Base-by-base conservation (phyloP, 2,329 filamentous ascomycete genomes). In the Colletotrichum echinochloae region DNA sequence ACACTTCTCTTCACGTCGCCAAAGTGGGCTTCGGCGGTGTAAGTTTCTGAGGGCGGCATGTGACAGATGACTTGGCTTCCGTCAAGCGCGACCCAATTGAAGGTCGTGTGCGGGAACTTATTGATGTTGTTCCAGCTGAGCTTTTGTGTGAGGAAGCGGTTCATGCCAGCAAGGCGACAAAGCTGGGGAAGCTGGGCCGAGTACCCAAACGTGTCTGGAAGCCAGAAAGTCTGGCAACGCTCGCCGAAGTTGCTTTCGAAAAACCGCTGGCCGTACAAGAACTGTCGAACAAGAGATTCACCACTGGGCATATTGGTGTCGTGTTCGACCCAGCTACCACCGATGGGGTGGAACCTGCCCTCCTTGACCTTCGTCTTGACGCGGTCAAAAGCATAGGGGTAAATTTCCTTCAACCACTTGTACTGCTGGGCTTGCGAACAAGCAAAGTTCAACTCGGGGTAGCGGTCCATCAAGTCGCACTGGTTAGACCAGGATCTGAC, bases 61-160 rank as follows among this genome's bases (percentile, higher is more conserved):
- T 99, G 96, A 80, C 95, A 98, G 72, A 99, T 90, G 74, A 99
- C 96, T 78, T 98, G 96, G 77, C 93, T 97, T 68, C 96, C 95
- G 79, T 99, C 96, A 18, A 98, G 89, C 16, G 94, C 90, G 39
- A 99, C 95, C 96, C 96, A 99, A 81, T 97, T 97, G 86, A 99
- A 99, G 0, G 96, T 98, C 7, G 96, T 98, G 79, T 98, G 96
- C 0, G 96, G 96, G 83, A 98, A 99, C 78, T 93, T 97, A 83
- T 98, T 98, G 87, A 98, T 98, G 80, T 98, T 98, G 85, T 98
- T 98, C 96, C 96, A 99, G 85, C 95, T 98, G 70, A 99, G 86
- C 84, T 99, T 99, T 81, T 99, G 96, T 0, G 96, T 99, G 77
- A 99, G 92, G 85, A 99, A 99, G 41, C 95, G 90, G 68, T 89